Evolutionary conservation across 176 grass and related monocot species (phyloP).

Genomic region (Coix lacrymajobi): DNA sequence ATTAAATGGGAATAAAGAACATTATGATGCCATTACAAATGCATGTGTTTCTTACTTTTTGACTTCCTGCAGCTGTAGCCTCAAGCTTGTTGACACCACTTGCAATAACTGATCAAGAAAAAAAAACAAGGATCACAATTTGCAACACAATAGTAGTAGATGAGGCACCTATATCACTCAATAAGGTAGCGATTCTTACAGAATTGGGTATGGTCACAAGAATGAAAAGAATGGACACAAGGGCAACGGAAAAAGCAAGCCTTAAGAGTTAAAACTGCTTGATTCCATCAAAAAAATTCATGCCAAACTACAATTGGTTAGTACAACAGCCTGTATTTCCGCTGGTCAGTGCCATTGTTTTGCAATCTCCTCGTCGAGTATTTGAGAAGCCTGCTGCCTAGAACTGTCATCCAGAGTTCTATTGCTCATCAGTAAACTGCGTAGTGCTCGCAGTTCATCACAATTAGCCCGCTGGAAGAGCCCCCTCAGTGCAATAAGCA

Average conservation of each 20-base stretch:
- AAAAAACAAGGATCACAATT: not conserved
- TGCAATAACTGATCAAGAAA: conserved; percentile 32
- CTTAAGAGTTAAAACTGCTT: conserved; percentile 22
- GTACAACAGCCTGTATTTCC: conserved; percentile 34
- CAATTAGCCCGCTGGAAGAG: conserved; percentile 72
- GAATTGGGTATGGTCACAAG: conserved; percentile 13
- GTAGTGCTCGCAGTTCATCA: conserved; percentile 61
- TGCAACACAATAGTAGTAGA: not conserved
- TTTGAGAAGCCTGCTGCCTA: conserved; percentile 37
- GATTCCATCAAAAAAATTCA: conserved; percentile 20
- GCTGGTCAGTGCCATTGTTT: conserved; percentile 31
- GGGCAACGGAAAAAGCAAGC: conserved; percentile 24
- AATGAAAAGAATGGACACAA: conserved; percentile 28
- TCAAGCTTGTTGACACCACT: conserved; percentile 40
- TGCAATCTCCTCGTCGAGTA: conserved; percentile 48
- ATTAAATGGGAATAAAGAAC: conserved; percentile 1
- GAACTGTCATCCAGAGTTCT: conserved; percentile 23
- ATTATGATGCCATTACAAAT: not conserved
- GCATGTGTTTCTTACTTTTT: conserved; percentile 28
- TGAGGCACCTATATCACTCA: not conserved
- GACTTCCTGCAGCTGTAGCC: conserved; percentile 16
- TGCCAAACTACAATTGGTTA: conserved; percentile 14
- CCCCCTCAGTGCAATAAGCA: conserved; percentile 40
- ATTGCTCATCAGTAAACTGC: conserved; percentile 38
- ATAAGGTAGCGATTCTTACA: conserved; percentile 6